Conservation (phyloP, 164 flowering plant genomes). For the Kalanchoe fedtschenkoi region DNA sequence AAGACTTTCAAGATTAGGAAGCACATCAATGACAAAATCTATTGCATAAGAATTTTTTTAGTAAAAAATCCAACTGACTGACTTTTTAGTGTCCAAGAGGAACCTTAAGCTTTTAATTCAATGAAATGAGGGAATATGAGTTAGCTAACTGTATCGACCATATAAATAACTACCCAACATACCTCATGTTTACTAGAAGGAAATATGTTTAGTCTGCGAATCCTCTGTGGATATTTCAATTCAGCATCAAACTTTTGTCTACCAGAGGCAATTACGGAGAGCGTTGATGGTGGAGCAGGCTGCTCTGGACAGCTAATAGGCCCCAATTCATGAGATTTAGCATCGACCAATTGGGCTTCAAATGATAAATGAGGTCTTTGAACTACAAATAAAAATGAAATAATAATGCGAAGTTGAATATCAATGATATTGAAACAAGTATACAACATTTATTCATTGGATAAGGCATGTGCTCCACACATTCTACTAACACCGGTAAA, state of each 20-base stretch:
- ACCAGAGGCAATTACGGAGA: conserved; percentile 41
- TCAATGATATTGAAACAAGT: neutral
- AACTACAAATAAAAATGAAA: conserved; percentile 25
- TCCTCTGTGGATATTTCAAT: conserved; percentile 77
- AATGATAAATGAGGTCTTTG: conserved; percentile 88
- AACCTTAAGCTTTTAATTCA: too few relatives aligned
- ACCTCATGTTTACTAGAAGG: conserved; percentile 83
- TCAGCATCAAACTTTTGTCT: conserved; percentile 86
- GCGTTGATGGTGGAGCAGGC: conserved; percentile 39
- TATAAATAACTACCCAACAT: neutral
- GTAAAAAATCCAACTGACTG: too few relatives aligned
- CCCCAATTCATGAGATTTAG: conserved; percentile 72
- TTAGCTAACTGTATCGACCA: neutral
- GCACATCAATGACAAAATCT: too few relatives aligned
- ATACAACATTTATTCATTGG: neutral
- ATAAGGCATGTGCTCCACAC: neutral
- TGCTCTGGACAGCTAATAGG: conserved; percentile 71
- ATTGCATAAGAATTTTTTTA: too few relatives aligned
- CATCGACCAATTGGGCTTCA: conserved; percentile 94
- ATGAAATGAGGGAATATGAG: neutral
- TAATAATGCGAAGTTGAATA: neutral
- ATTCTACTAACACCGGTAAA: neutral
- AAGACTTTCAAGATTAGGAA: neutral
- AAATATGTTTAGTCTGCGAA: conserved; percentile 78
- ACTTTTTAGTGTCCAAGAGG: too few relatives aligned